Evolutionary conservation across 768 basidiomycete species (phyloP).

Genomic region (Pleurotus tuber-regium): DNA sequence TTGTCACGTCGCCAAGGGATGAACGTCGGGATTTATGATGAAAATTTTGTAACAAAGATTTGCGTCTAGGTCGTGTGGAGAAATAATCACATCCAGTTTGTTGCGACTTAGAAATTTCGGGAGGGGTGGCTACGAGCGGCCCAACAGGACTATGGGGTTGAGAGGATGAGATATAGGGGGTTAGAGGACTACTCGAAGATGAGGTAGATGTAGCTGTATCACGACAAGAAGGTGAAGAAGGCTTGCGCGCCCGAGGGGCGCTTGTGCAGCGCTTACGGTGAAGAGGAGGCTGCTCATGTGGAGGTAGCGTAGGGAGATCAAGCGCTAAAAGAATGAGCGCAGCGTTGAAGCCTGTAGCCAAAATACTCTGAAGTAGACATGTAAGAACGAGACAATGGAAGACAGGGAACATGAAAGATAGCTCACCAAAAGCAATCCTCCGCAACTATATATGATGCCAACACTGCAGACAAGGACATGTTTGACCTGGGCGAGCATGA

Average conservation of each 20-base stretch:
- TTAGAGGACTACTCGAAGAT: background rate
- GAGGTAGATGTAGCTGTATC: background rate
- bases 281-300: background rate
- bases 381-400: background rate
- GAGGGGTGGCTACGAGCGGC: conserved; percentile 1
- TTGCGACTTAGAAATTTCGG: background rate
- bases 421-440: conserved; percentile 4
- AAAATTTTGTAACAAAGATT: background rate
- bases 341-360: conserved; percentile 1
- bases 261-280: background rate
- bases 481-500: conserved; percentile 1
- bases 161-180: background rate
- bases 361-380: background rate
- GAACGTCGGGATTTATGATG: conserved; percentile 1
- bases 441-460: background rate
- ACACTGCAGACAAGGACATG: background rate
- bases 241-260: too few species aligned
- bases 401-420: background rate
- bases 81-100: background rate
- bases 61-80: background rate
- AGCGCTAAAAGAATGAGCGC: background rate
- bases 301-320: background rate
- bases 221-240: background rate
- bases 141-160: background rate
- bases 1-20: background rate